A percentile compares a stretch with the other conserved stretches of the same genome.
Conservation (phyloP, 2,329 filamentous ascomycete species). For the Fusarium nurragi region DNA sequence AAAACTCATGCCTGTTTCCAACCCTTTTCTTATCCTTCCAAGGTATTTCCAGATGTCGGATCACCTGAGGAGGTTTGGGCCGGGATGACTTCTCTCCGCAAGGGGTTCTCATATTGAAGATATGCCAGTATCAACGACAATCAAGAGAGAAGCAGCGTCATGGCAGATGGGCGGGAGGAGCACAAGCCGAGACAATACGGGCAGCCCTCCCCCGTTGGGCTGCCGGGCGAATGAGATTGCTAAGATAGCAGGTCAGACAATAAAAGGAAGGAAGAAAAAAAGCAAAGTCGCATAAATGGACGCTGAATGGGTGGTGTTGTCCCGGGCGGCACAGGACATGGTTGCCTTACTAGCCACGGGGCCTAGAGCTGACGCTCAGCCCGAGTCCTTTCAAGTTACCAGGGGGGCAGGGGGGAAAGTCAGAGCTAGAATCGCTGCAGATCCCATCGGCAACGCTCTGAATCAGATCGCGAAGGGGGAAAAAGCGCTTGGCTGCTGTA, state of each 20-base stretch:
- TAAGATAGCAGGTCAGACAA: constrained; percentile 2
- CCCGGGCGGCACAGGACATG: constrained; percentile 17
- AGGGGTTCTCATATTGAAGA: not conserved
- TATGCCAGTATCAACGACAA: not conserved
- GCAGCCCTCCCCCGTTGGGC: constrained; percentile 1
- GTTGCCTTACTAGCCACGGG: not conserved
- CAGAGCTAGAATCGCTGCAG: constrained; percentile 7
- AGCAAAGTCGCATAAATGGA: constrained; percentile 31
- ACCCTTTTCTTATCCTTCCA: not conserved
- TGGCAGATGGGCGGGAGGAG: constrained; percentile 9
- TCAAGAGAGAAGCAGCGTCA: not conserved
- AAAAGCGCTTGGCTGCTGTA: constrained; percentile 16
- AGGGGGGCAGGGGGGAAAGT: not conserved
- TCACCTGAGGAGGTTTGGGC: constrained; percentile 21
- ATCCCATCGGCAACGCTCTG: constrained; percentile 10
- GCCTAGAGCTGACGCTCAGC: constrained; percentile 2
- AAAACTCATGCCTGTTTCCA: not conserved
- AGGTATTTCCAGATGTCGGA: constrained; percentile 16
- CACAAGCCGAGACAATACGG: constrained; percentile 13
- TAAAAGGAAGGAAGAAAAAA: constrained; percentile 16
- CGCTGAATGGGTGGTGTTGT: constrained; percentile 18
- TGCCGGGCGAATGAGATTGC: constrained; percentile 14
- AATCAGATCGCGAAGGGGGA: constrained; percentile 27
- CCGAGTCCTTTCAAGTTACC: not conserved
- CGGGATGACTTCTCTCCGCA: constrained; percentile 4